These are phyloP conservation scores for Floccularia luteovirens DNA, from an alignment of 768 basidiomycete genomes.

Conservation along the genomic window DNA sequence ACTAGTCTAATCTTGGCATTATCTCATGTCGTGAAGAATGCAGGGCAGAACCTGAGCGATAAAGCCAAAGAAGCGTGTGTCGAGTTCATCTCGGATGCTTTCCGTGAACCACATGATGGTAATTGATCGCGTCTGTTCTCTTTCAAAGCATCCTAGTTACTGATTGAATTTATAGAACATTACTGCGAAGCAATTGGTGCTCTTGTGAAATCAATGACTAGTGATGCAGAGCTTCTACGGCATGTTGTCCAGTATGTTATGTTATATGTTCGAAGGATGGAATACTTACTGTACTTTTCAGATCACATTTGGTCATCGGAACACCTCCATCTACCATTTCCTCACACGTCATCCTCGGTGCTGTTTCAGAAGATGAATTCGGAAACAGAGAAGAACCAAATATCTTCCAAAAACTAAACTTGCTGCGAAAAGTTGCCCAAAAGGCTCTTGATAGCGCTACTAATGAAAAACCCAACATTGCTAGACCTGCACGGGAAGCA, in stretches of 20 bases:
- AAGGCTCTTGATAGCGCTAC: slow-evolving; percentile 66
- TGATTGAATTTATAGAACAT: slow-evolving; percentile 31
- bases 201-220: slow-evolving; percentile 57
- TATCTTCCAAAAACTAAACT: slow-evolving; percentile 58
- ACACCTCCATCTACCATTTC: slow-evolving; percentile 60
- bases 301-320: slow-evolving; percentile 56
- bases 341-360: slow-evolving; percentile 54
- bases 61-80: slow-evolving; percentile 65
- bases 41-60: slow-evolving; percentile 68
- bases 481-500: slow-evolving; percentile 78
- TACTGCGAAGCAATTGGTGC: slow-evolving; percentile 59
- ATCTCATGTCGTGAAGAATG: slow-evolving; percentile 66
- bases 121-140: slow-evolving; percentile 6
- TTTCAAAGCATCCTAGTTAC: background rate
- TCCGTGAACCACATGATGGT: slow-evolving; percentile 69
- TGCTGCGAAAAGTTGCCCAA: slow-evolving; percentile 58
- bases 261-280: slow-evolving; percentile 1
- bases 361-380: slow-evolving; percentile 42
- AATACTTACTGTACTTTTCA: slow-evolving; percentile 16
- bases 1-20: slow-evolving; percentile 73
- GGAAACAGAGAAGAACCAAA: slow-evolving; percentile 29
- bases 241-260: slow-evolving; percentile 58
- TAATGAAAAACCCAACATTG: slow-evolving; percentile 63
- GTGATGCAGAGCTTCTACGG: slow-evolving; percentile 54
- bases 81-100: slow-evolving; percentile 74